Percentiles rank a stretch among this genome's conserved stretches.
Conservation (phyloP, 148 eudicot genomes). For the Camellia sinensis region DNA sequence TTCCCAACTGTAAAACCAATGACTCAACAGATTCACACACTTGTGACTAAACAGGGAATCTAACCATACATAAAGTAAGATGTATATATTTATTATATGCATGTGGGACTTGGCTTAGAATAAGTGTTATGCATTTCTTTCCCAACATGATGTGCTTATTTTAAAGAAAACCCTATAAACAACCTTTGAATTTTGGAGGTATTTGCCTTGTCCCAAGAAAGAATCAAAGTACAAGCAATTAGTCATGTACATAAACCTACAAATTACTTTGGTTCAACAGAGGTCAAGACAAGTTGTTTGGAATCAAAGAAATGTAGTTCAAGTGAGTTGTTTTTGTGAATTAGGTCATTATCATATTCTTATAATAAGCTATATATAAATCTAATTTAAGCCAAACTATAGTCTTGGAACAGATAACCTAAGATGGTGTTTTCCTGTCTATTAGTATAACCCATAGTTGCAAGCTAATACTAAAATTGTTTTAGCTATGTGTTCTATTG, state of each 20-base stretch:
- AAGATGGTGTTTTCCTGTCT: slow-evolving; percentile 18
- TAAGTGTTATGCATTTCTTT: slow-evolving; percentile 3
- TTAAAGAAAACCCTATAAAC: slow-evolving; percentile 12
- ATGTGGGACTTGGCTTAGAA: slow-evolving; percentile 13
- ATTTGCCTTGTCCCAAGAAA: slow-evolving; percentile 9
- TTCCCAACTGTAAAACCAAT: neutral
- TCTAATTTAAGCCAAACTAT: neutral
- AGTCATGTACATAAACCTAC: neutral
- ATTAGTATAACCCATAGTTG: slow-evolving; percentile 19
- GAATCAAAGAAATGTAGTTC: slow-evolving; percentile 16
- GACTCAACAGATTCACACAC: neutral
- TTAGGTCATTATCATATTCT: slow-evolving; percentile 18
- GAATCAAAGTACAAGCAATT: slow-evolving; percentile 15
- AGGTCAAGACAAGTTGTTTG: slow-evolving; percentile 16
- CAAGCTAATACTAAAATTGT: neutral
- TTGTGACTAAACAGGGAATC: neutral
- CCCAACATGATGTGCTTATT: slow-evolving; percentile 2
- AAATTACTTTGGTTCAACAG: no score
- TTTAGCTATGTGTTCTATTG: neutral
- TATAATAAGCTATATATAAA: neutral
- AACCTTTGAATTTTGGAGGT: slow-evolving; percentile 12
- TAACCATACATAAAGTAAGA: no score
- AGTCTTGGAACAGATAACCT: slow-evolving; percentile 28
- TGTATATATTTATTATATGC: neutral
- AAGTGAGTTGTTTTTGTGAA: slow-evolving; percentile 17